Evolutionary conservation across 129 eudicot genomes (phyloP), one percentile per base, ranked within the genome.

Genomic region (Artemisia annua): DNA sequence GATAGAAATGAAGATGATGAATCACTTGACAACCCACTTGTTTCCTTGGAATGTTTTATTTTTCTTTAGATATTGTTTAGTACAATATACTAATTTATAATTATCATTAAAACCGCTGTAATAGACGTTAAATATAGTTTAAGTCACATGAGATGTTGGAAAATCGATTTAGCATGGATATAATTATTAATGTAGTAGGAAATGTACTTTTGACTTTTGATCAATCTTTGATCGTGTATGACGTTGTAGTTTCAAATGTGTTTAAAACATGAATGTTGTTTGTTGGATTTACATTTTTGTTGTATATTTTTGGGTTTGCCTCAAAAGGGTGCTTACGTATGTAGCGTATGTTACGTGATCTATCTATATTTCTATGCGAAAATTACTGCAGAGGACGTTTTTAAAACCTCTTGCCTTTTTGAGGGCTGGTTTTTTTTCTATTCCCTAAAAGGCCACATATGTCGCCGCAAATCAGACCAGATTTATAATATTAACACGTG

Each of bases 21-120:
- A 69, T 92, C 86, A 13, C 79, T 92, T 56, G 98, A 92, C 77
- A 87, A 92, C 56, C 98, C 98, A 35, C 95, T 92, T 78, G 96
- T 89, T 80, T 89, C 98, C 73, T 71, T 92, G 77, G 98, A 92
- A 72, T 92, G 98, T 79, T 92, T 92, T 56, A 92, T 92, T 46
- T 92, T 92, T 63, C 88, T 92, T 1, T 92, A 85, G 80, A 3
- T 19, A 20, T 24, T 15, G 70, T 49, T 69, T 20, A 20, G n/a
- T n/a, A n/a, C 56, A 51, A 52, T 32, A 32, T 32, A 32, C 0
- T 20, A 20, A 39, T 6, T 39, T 39, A 35, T 66, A 43, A 15
- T 66, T 75, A 4, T 44, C 3, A 43, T 66, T 56, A 20, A 0
- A n/a, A 53, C 2, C 24, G 20, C 51, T 28, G 0, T 66, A 15